A percentile compares a stretch with the other conserved stretches of the same genome.
Conservation (phyloP, 2,329 filamentous ascomycete species). For the Colletotrichum sp. region DNA sequence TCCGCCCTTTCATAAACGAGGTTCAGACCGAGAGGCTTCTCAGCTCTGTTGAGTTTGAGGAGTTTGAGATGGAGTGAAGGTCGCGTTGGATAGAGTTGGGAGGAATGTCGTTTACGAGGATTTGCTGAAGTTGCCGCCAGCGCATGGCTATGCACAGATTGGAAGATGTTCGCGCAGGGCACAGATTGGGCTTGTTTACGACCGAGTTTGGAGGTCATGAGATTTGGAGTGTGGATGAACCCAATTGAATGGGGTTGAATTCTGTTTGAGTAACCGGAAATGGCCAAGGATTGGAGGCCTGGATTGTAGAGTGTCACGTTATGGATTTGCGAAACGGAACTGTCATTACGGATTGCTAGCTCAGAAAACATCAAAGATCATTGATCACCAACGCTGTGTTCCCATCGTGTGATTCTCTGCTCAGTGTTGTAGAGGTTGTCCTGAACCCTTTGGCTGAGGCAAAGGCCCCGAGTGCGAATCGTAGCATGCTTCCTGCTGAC, state of each 20-base stretch:
- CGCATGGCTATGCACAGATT: not conserved
- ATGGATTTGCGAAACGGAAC: not conserved
- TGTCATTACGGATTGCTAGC: not conserved
- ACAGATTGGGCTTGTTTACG: not conserved
- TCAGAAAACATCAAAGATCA: constrained; percentile 5
- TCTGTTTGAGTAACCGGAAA: not conserved
- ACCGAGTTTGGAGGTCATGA: accelerated
- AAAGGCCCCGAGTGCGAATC: too few species aligned
- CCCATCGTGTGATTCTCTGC: not conserved
- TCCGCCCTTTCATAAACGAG: not conserved
- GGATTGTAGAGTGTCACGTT: not conserved
- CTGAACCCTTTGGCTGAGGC: too few species aligned
- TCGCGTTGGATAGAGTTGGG: not conserved
- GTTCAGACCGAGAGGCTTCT: not conserved
- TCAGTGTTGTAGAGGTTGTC: too few species aligned
- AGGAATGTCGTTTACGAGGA: not conserved
- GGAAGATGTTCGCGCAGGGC: not conserved
- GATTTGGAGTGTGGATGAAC: not conserved
- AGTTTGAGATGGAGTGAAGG: not conserved
- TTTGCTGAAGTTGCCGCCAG: not conserved
- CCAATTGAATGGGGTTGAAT: not conserved
- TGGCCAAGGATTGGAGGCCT: not conserved
- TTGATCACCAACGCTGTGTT: not conserved
- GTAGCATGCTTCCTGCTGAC: not conserved
- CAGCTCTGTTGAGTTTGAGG: constrained; percentile 4